Conservation (phyloP, 257 asterid genomes). For the Solanum bukasovii region DNA sequence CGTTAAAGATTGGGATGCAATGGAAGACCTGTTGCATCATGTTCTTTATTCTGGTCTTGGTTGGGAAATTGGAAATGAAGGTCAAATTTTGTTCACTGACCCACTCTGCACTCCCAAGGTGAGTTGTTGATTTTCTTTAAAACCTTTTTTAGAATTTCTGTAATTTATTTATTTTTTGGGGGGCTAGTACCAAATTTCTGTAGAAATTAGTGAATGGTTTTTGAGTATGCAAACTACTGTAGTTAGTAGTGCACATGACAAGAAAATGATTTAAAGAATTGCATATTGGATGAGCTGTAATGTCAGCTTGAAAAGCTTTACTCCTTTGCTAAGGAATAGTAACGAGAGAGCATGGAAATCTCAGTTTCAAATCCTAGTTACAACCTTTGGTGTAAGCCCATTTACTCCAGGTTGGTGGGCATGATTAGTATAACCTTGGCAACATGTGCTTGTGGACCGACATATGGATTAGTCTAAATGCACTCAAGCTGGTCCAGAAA, state of each 20-base stretch:
- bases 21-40: slow-evolving; percentile 81
- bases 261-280: background rate
- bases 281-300: background rate
- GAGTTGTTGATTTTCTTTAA: background rate
- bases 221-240: background rate
- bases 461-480: background rate
- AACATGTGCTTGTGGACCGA: background rate
- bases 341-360: background rate
- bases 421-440: background rate
- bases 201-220: background rate
- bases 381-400: background rate
- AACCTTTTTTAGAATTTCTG: background rate
- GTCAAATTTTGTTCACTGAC: slow-evolving; percentile 85
- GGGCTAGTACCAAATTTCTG: background rate
- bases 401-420: background rate
- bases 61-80: slow-evolving; percentile 98
- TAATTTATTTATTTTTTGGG: background rate
- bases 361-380: background rate
- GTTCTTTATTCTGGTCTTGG: slow-evolving; percentile 76
- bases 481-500: background rate
- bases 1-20: slow-evolving; percentile 89
- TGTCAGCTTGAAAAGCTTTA: background rate
- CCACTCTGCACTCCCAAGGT: slow-evolving; percentile 97
- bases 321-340: background rate
- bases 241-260: background rate